Evolutionary conservation across 352 stramenopile species (phyloP), one percentile per base, ranked within the genome.

Genomic region (Pythium brachiatum): DNA sequence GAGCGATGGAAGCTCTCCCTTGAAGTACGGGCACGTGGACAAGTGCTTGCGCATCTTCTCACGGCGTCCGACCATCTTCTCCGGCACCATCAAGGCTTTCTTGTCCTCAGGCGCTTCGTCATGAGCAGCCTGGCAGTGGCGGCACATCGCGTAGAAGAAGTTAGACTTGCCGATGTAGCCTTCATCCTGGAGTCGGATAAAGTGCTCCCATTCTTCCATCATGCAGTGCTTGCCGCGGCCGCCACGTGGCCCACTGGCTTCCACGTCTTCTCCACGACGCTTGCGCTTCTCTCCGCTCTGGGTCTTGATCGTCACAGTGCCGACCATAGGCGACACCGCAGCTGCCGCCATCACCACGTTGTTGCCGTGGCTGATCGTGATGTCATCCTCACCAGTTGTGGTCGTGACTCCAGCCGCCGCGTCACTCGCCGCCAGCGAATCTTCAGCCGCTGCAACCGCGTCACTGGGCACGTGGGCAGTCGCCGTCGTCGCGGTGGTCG

Each of bases 121-220:
- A 53, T 88, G 70, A 20, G 78, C 84, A n/a, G 61, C 29, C 54
- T 90, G 70, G 70, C 84, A 91, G 76, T 90, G 63, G 47, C 79
- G 82, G 66, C 84, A 93, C 27, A 89, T 41, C 25, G 79, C 81
- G 47, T 79, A 76, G 66, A 90, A 91, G 69, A 91, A 91, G 59
- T 93, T 93, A 18, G 81, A 90, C 26, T 90, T 91, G 68, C 78
- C 81, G 65, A 93, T 90, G 72, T 89, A 93, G 20, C 81, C 84
- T 58, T 90, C 78, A 31, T 90, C 76, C 59, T 89, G 74, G 41
- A 93, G 71, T 0, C 84, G 81, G 43, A 74, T 81, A 53, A 91
- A 93, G 61, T 93, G 81, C 38, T 78, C 69, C 84, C 84, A 93
- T 60, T 93, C 84, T 52, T 89, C 84, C 78, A 93, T 91, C 69